These are phyloP conservation scores for Odonthalia washingtoniensis DNA, from an alignment of 31 red algal genomes.

Conservation along the genomic window DNA sequence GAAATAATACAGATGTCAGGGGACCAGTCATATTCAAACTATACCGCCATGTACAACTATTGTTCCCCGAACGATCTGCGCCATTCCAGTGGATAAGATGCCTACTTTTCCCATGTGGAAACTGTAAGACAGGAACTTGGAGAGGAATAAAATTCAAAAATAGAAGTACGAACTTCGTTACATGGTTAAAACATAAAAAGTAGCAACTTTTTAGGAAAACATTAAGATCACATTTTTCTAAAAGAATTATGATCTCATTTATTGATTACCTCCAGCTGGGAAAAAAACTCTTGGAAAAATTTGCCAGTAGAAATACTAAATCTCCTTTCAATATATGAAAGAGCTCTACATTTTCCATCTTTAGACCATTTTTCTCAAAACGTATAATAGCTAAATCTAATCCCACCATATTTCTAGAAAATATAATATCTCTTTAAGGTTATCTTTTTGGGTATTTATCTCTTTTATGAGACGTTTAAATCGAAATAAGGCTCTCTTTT, in stretches of 20 bases:
- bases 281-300: neutral
- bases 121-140: neutral
- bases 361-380: neutral
- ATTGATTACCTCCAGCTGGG: too few relatives aligned
- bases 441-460: neutral
- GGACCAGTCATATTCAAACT: neutral
- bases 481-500: neutral
- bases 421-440: neutral
- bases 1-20: neutral
- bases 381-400: neutral
- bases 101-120: neutral
- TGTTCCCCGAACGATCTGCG: neutral
- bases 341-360: neutral
- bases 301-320: neutral
- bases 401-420: neutral
- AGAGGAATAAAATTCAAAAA: too few relatives aligned
- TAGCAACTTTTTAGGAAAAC: too few relatives aligned
- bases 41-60: neutral
- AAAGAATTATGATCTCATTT: too few relatives aligned
- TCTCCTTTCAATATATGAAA: neutral
- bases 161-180: too few relatives aligned
- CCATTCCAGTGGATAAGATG: neutral
- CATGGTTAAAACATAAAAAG: too few relatives aligned
- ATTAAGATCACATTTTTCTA: too few relatives aligned
- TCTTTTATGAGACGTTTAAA: neutral